phyloP scores from a whole-genome alignment of 257 asterid genomes.

The Solanum megistacrolobum region DNA sequence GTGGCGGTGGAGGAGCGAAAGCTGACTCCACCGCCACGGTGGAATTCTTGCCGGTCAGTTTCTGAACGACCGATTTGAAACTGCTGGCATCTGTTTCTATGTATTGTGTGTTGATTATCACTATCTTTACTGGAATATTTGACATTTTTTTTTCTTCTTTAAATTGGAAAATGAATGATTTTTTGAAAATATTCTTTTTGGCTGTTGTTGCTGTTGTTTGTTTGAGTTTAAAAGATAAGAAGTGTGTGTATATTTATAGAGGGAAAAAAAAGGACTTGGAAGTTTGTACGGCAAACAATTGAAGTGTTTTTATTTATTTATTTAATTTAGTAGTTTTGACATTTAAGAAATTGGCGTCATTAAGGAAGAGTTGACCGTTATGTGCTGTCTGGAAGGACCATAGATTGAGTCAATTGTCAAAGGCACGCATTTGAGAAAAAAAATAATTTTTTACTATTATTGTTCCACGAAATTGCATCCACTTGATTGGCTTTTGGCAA shows the following conservation, averaged over 20 bases:
- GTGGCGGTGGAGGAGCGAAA: not conserved
- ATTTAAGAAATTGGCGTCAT: not conserved
- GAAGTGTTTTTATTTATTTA: not conserved
- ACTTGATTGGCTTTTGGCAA: not conserved
- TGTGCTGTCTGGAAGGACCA: constrained; percentile 27
- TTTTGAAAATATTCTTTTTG: too few relatives aligned
- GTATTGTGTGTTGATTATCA: constrained; percentile 36
- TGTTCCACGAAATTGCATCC: constrained; percentile 7
- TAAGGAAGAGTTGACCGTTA: constrained; percentile 39
- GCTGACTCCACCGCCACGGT: not conserved
- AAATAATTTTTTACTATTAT: not conserved
- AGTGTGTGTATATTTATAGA: not conserved
- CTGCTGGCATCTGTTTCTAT: constrained; percentile 29
- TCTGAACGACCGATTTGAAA: constrained; percentile 42
- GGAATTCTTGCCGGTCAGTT: constrained; percentile 36
- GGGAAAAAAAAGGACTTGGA: not conserved
- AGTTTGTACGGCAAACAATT: not conserved
- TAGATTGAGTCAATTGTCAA: constrained; percentile 13
- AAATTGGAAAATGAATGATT: not conserved
- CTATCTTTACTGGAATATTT: constrained; percentile 23
- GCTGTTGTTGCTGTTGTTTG: not conserved
- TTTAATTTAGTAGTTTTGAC: not conserved
- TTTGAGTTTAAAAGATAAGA: not conserved
- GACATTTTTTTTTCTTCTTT: not conserved
- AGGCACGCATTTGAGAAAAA: not conserved